Percentiles rank a stretch among this genome's conserved stretches.
Conservation (phyloP, 2,329 filamentous ascomycete species). For the Pseudogymnoascus destructans region DNA sequence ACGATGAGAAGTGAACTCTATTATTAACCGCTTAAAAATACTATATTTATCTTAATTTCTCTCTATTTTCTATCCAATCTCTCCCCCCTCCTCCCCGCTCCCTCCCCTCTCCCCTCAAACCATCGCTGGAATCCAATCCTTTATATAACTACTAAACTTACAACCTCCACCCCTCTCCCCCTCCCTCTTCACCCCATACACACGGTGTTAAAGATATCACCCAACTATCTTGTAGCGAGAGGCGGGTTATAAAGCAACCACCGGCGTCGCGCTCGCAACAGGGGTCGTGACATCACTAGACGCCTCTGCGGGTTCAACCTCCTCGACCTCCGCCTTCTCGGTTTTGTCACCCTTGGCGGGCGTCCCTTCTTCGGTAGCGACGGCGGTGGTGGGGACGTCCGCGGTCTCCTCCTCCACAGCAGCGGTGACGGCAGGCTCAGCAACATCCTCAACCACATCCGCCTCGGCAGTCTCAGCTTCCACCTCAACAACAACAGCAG, state of each 20-base stretch:
- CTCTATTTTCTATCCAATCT: background rate
- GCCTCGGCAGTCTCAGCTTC: background rate
- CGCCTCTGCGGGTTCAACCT: background rate
- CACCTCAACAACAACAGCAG: background rate
- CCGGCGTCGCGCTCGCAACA: background rate
- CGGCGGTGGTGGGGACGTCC: background rate
- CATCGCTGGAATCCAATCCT: background rate
- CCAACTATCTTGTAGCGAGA: background rate
- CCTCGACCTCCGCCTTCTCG: background rate
- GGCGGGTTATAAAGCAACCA: background rate
- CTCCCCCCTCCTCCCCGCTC: no score
- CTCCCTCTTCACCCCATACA: background rate
- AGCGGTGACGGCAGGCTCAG: background rate
- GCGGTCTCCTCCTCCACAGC: background rate
- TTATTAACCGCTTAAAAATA: background rate
- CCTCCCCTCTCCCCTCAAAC: background rate
- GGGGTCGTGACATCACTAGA: background rate
- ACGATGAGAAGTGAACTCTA: background rate
- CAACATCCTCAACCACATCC: background rate
- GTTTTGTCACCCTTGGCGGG: background rate
- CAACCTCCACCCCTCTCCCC: background rate
- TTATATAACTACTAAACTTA: background rate
- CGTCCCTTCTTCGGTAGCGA: background rate
- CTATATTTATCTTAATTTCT: background rate
- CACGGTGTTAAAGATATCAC: background rate